A percentile compares a stretch with the other conserved stretches of the same genome.
phyloP scores from a whole-genome alignment of 495 filamentous ascomycete genomes.

The Aspergillus wentii region DNA sequence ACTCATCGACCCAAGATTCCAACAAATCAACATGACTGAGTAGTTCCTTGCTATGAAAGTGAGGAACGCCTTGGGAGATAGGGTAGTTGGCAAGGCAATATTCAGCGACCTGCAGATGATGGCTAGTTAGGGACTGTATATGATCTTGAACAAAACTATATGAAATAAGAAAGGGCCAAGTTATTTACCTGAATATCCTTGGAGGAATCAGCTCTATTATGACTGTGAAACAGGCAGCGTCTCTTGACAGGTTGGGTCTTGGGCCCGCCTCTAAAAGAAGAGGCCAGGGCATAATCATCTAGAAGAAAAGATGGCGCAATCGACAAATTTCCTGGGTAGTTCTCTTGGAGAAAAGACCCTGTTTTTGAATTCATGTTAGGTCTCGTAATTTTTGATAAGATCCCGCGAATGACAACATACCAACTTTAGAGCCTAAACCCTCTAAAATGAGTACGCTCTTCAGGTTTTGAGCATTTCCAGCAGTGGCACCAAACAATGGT shows the following conservation, averaged over 20 bases:
- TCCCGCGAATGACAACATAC: conserved; percentile 21
- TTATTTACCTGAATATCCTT: conserved; percentile 13
- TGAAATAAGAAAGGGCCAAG: neutral
- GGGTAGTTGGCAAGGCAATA: conserved; percentile 21
- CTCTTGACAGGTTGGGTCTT: too few species aligned
- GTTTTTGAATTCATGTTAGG: too few species aligned
- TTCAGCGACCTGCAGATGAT: too few species aligned
- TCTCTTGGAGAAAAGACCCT: conserved; percentile 18
- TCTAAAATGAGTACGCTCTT: conserved; percentile 44
- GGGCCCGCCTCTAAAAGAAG: conserved; percentile 3
- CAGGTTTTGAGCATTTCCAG: conserved; percentile 4
- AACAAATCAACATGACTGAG: conserved; percentile 14
- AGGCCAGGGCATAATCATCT: conserved; percentile 8
- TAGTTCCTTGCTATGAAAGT: conserved; percentile 11
- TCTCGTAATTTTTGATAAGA: neutral
- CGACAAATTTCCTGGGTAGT: conserved; percentile 14
- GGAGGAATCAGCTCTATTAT: conserved; percentile 1
- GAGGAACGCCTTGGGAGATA: conserved; percentile 8
- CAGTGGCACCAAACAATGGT: conserved; percentile 33
- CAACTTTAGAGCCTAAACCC: conserved; percentile 33
- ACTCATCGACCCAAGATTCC: conserved; percentile 22
- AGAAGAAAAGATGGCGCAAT: conserved; percentile 9
- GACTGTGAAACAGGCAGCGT: conserved; percentile 14
- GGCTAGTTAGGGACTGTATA: too few species aligned
- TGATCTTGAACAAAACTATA: neutral